Evolutionary conservation across 2,329 filamentous ascomycete species (phyloP).

Genomic region (Pseudocercospora musae): DNA sequence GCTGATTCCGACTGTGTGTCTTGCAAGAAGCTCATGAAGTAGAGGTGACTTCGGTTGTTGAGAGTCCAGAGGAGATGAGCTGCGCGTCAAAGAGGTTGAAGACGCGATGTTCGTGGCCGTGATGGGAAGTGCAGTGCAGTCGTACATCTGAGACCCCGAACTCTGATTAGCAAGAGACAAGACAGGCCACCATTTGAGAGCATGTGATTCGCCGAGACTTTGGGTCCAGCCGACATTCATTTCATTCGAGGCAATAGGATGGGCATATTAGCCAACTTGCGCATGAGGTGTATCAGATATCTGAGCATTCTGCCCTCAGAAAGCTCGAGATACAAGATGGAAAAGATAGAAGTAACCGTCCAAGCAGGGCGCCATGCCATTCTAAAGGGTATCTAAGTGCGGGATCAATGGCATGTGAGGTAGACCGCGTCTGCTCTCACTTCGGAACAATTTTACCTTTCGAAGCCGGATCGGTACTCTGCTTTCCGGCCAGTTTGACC

Average conservation of each 20-base stretch:
- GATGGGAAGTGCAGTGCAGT: not conserved
- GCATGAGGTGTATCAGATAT: too few relatives aligned
- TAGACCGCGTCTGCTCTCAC: conserved; percentile 2
- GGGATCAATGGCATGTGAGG: not conserved
- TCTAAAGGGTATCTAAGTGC: not conserved
- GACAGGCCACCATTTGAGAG: not conserved
- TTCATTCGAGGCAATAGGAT: not conserved
- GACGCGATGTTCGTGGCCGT: not conserved
- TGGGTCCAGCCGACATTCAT: not conserved
- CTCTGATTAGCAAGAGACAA: too few relatives aligned
- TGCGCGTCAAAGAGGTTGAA: not conserved
- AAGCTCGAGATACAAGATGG: not conserved
- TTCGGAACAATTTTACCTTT: conserved; percentile 28
- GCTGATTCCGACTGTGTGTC: not conserved
- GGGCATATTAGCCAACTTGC: not conserved
- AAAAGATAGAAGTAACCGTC: not conserved
- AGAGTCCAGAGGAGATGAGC: not conserved
- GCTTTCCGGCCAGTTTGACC: conserved; percentile 39
- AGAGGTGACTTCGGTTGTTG: not conserved
- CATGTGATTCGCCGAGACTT: not conserved
- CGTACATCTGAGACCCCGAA: not conserved
- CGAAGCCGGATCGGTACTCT: conserved; percentile 23
- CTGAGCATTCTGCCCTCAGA: not conserved
- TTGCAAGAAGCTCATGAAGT: not conserved
- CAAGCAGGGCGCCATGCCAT: not conserved